Conservation (phyloP, 148 eudicot species). For the Bassia scoparia region DNA sequence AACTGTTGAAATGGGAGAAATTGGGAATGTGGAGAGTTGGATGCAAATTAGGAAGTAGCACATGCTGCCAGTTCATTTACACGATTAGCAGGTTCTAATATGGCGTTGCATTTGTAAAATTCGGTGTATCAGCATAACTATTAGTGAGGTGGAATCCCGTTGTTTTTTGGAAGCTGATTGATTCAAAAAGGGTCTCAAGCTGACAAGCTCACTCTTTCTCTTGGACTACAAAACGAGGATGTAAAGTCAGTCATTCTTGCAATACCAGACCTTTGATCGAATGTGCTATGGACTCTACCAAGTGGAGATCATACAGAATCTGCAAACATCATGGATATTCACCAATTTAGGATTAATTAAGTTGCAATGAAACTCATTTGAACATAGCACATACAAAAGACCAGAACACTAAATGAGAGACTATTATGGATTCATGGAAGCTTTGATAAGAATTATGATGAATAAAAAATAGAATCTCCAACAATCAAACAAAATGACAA, state of each 20-base stretch:
- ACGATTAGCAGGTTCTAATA: constrained; percentile 39
- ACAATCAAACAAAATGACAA: no score
- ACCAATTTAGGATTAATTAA: background rate
- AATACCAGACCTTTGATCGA: constrained; percentile 66
- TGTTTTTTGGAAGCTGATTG: constrained; percentile 78
- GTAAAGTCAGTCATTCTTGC: constrained; percentile 66
- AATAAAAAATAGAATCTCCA: no score
- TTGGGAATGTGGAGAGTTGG: no score
- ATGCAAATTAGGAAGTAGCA: background rate
- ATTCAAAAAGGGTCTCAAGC: constrained; percentile 85
- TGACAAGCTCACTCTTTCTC: constrained; percentile 94
- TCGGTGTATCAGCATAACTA: constrained; percentile 82
- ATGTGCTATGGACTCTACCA: constrained; percentile 78
- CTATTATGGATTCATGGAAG: no score
- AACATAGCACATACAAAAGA: background rate
- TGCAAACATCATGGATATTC: constrained; percentile 25
- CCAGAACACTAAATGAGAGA: no score
- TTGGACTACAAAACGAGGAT: constrained; percentile 61
- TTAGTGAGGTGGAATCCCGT: constrained; percentile 73
- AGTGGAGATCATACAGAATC: constrained; percentile 98
- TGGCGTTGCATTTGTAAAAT: constrained; percentile 53
- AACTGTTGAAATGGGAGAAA: no score
- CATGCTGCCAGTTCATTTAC: constrained; percentile 29
- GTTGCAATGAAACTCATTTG: background rate
- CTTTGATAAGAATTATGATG: no score